Conservation (phyloP, 768 basidiomycete genomes). For the Suillus alpinus region DNA sequence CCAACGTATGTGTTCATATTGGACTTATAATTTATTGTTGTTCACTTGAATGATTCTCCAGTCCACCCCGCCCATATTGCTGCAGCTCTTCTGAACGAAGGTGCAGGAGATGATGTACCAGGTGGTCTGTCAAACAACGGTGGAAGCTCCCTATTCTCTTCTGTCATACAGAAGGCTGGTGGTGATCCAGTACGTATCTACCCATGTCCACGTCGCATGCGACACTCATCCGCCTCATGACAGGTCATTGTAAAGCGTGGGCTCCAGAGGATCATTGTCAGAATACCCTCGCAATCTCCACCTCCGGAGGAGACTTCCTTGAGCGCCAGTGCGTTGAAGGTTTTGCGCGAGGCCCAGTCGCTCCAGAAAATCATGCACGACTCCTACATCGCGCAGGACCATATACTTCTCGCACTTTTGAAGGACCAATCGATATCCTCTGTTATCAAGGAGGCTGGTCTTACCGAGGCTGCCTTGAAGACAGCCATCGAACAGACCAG, state of each 20-base stretch:
- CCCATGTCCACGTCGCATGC: not conserved
- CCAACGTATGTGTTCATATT: slow-evolving; percentile 53
- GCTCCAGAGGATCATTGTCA: slow-evolving; percentile 74
- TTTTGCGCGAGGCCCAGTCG: slow-evolving; percentile 72
- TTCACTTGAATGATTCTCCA: slow-evolving; percentile 25
- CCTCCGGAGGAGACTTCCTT: slow-evolving; percentile 78
- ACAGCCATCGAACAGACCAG: slow-evolving; percentile 77
- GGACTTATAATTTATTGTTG: not conserved
- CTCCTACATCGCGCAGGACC: slow-evolving; percentile 91
- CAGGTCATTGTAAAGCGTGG: slow-evolving; percentile 63
- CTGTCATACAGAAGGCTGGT: slow-evolving; percentile 79
- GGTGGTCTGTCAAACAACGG: slow-evolving; percentile 24
- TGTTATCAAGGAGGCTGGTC: slow-evolving; percentile 70
- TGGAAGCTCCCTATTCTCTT: slow-evolving; percentile 66
- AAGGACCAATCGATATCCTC: slow-evolving; percentile 66
- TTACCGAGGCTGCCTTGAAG: slow-evolving; percentile 71
- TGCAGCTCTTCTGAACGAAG: slow-evolving; percentile 75
- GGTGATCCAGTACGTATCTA: slow-evolving; percentile 68
- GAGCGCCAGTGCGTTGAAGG: slow-evolving; percentile 52
- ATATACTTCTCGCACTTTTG: slow-evolving; percentile 81
- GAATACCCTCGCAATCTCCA: slow-evolving; percentile 80
- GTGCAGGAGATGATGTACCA: slow-evolving; percentile 34
- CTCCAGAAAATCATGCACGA: slow-evolving; percentile 86
- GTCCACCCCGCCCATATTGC: slow-evolving; percentile 85
- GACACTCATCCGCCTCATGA: not conserved